Evolutionary conservation across 306 rosid species (phyloP).

Genomic region (Prunus padus): DNA sequence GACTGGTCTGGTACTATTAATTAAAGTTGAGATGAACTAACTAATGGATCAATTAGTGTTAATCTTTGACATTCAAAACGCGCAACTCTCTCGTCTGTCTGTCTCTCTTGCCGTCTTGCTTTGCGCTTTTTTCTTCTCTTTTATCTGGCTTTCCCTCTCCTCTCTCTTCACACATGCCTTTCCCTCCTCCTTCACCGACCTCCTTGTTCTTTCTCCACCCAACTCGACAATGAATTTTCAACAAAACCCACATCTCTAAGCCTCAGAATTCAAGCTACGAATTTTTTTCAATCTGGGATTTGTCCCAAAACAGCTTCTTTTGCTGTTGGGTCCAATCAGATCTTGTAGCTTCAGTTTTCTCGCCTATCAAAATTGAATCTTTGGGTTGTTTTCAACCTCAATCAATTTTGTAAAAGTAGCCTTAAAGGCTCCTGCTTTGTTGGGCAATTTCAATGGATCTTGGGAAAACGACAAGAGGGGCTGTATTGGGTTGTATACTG

Average conservation of each 20-base stretch:
- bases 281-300: background rate
- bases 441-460: conserved; percentile 45
- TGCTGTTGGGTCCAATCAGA: background rate
- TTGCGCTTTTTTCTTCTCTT: background rate
- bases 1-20: background rate
- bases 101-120: background rate
- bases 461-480: conserved; percentile 14
- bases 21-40: background rate
- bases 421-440: background rate
- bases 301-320: background rate
- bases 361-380: background rate
- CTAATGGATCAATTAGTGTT: background rate
- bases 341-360: background rate
- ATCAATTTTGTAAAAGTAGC: background rate
- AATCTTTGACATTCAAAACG: background rate
- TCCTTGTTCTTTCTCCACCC: background rate
- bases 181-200: conserved; percentile 29
- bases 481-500: conserved; percentile 12
- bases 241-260: background rate
- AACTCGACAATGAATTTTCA: conserved; percentile 27
- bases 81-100: background rate
- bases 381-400: background rate
- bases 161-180: conserved; percentile 2
- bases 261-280: background rate
- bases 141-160: background rate